Conservation (phyloP, 306 rosid genomes). For the Sphenostylis stenocarpa region DNA sequence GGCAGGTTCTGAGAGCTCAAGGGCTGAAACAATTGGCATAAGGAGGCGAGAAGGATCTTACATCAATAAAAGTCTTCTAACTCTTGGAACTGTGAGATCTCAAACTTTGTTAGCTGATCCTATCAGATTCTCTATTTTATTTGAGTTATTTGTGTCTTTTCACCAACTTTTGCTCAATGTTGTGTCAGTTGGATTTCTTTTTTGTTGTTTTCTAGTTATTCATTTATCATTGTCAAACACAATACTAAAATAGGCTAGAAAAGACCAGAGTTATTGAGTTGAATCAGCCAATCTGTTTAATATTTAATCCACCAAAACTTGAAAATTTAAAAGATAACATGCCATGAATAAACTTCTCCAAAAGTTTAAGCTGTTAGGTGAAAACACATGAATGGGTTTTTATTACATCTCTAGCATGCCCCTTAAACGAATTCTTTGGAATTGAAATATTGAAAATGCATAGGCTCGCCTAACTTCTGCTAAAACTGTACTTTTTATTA, state of each 20-base stretch:
- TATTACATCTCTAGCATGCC: not conserved
- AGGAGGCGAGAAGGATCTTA: slow-evolving; percentile 98
- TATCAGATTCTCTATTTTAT: slow-evolving; percentile 5
- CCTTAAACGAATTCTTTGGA: not conserved
- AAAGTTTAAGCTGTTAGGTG: not conserved
- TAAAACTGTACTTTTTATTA: not conserved
- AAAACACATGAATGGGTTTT: not conserved
- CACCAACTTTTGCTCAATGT: not conserved
- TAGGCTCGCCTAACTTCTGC: not conserved
- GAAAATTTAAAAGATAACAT: not conserved
- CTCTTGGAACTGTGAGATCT: slow-evolving; percentile 98
- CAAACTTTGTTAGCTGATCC: slow-evolving; percentile 28
- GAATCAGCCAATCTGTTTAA: not conserved
- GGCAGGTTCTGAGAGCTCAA: slow-evolving; percentile 99
- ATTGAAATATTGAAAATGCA: not conserved
- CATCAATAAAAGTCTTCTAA: slow-evolving; percentile 92
- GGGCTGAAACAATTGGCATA: slow-evolving; percentile 96
- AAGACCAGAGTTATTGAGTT: not conserved
- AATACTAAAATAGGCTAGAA: not conserved
- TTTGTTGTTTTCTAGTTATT: not conserved
- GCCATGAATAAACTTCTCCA: not conserved
- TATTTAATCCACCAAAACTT: not conserved
- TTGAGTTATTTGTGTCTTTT: not conserved
- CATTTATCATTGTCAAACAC: not conserved
- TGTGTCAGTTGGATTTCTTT: not conserved